Percentiles rank a stretch among this genome's conserved stretches.
Conservation (phyloP, 805 yeast genomes). For the Yamadazyma paraphyllophila region DNA sequence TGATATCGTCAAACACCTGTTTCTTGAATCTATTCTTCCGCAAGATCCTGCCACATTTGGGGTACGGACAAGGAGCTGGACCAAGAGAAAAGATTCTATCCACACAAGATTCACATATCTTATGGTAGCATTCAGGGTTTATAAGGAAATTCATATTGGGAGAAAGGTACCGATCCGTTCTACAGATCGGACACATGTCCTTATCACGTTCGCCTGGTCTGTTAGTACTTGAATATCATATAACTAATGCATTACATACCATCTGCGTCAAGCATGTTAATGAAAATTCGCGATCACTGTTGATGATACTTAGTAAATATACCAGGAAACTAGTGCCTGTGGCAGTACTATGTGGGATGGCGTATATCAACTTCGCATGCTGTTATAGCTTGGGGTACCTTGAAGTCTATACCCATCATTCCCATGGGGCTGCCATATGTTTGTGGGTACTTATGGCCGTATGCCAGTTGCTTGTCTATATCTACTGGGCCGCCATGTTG, state of each 20-base stretch:
- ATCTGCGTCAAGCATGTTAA: neutral
- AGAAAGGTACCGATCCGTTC: slow-evolving; percentile 88
- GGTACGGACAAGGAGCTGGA: slow-evolving; percentile 96
- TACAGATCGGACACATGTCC: slow-evolving; percentile 97
- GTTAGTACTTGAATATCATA: neutral
- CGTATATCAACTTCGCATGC: slow-evolving; percentile 44
- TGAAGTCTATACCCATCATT: slow-evolving; percentile 28
- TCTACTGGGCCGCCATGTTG: slow-evolving; percentile 46
- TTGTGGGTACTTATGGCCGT: slow-evolving; percentile 32
- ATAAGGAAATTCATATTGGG: slow-evolving; percentile 91
- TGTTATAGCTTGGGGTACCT: slow-evolving; percentile 46
- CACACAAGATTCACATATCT: slow-evolving; percentile 95
- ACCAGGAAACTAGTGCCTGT: slow-evolving; percentile 23
- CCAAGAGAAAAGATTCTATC: slow-evolving; percentile 92
- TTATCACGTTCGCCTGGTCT: slow-evolving; percentile 19
- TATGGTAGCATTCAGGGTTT: slow-evolving; percentile 97
- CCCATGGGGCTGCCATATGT: slow-evolving; percentile 32
- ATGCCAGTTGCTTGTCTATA: slow-evolving; percentile 18
- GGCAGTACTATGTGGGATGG: slow-evolving; percentile 25
- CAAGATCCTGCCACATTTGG: slow-evolving; percentile 81
- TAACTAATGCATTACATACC: neutral
- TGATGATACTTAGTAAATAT: neutral
- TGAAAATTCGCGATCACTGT: neutral
- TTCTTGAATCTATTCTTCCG: slow-evolving; percentile 88
- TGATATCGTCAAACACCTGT: slow-evolving; percentile 88